Conservation (phyloP, 2,329 filamentous ascomycete species). For the Aspergillus ibericus region DNA sequence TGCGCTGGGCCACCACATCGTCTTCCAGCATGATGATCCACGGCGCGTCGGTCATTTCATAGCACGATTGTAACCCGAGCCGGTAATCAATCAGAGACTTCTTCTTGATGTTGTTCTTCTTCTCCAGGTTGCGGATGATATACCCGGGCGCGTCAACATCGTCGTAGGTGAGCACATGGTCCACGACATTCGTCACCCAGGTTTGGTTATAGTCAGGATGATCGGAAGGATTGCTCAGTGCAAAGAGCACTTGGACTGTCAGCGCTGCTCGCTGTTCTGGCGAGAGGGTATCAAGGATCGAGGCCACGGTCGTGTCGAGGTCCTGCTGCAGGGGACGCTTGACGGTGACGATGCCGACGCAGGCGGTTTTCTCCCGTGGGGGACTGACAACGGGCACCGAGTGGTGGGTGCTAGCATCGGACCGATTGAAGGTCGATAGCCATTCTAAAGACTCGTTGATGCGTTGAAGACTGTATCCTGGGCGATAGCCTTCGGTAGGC, state of each 20-base stretch:
- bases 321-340: conserved; percentile 43
- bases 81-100: conserved; percentile 50
- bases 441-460: conserved; percentile 22
- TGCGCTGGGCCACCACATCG: conserved; percentile 48
- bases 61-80: conserved; percentile 44
- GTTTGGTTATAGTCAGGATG: conserved; percentile 45
- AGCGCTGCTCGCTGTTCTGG: conserved; percentile 42
- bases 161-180: conserved; percentile 45
- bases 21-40: conserved; percentile 51
- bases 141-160: conserved; percentile 23
- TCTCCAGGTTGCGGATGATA: conserved; percentile 16
- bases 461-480: conserved; percentile 20
- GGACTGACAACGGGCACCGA: neutral
- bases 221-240: conserved; percentile 41
- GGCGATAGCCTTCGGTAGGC: conserved; percentile 23
- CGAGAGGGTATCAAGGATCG: conserved; percentile 45
- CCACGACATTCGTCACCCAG: conserved; percentile 43
- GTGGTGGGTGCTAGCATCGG: neutral
- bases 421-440: conserved; percentile 20
- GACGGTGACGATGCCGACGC: conserved; percentile 48
- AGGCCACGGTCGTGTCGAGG: conserved; percentile 44
- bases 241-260: conserved; percentile 47
- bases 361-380: conserved; percentile 28
- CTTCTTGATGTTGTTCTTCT: conserved; percentile 25
- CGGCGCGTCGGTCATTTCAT: conserved; percentile 36